phyloP scores from a whole-genome alignment of 1,139 yeast species.

The Arxiozyma heterogenica region DNA sequence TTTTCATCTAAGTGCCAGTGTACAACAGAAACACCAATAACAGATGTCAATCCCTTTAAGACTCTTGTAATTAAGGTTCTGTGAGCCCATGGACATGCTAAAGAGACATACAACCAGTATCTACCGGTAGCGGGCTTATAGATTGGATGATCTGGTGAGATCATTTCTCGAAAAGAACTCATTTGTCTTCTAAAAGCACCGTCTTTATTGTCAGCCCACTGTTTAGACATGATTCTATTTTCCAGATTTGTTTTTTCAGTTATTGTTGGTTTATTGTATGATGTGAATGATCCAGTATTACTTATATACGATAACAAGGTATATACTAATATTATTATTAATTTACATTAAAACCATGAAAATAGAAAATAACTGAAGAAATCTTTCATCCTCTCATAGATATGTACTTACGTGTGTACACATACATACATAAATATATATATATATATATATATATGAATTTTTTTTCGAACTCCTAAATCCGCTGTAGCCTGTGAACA shows the following conservation, averaged over 20 bases:
- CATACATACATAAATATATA: neutral
- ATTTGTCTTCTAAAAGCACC: conserved; percentile 30
- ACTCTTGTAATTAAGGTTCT: conserved; percentile 66
- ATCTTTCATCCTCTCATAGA: neutral
- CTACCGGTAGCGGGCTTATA: conserved; percentile 67
- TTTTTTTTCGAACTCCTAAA: too few species aligned
- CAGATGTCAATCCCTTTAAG: conserved; percentile 60
- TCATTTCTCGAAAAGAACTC: conserved; percentile 46
- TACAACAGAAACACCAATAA: conserved; percentile 67
- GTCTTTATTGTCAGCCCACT: conserved; percentile 24
- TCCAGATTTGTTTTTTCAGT: neutral
- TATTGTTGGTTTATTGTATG: neutral
- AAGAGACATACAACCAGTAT: conserved; percentile 79
- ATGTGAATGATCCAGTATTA: too few species aligned
- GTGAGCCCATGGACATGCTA: conserved; percentile 95
- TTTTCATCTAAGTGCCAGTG: conserved; percentile 79
- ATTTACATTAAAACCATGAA: too few species aligned
- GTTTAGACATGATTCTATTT: conserved; percentile 17
- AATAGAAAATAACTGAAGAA: neutral
- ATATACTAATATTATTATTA: too few species aligned
- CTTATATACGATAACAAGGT: too few species aligned
- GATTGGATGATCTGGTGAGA: conserved; percentile 47
- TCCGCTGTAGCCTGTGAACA: too few species aligned
- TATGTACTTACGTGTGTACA: too few species aligned
- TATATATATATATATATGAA: too few species aligned